Percentiles rank a stretch among this genome's conserved stretches.
Conservation (phyloP, 495 filamentous ascomycete species). For the Talaromyces wortmannii region DNA sequence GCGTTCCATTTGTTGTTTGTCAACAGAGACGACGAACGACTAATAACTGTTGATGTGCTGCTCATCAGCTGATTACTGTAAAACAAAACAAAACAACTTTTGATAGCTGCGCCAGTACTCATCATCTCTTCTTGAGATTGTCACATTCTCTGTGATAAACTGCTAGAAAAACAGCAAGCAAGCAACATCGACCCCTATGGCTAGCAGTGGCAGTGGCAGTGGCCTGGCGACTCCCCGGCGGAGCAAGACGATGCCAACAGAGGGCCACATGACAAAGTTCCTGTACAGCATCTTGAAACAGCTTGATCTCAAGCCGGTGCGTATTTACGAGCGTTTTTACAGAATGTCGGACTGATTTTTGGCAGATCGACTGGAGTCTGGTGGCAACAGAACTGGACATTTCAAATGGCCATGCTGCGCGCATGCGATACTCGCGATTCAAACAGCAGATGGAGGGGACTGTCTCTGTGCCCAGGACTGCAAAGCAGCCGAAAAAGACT, state of each 20-base stretch:
- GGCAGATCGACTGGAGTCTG: constrained; percentile 66
- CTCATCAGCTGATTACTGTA: no score
- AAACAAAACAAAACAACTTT: not conserved
- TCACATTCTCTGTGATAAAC: not conserved
- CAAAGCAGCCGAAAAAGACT: constrained; percentile 14
- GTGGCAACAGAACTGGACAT: constrained; percentile 58
- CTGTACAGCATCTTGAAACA: constrained; percentile 73
- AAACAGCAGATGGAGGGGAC: constrained; percentile 51
- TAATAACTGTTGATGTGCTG: no score
- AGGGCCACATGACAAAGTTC: constrained; percentile 47
- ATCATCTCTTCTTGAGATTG: not conserved
- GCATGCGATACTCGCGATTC: constrained; percentile 75
- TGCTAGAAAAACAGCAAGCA: not conserved
- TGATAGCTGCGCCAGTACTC: not conserved
- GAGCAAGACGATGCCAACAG: constrained; percentile 38
- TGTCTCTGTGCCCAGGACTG: constrained; percentile 11
- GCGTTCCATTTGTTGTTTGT: no score
- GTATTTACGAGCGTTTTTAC: constrained; percentile 12
- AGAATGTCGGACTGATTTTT: not conserved
- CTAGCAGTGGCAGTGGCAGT: not conserved
- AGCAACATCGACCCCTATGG: not conserved
- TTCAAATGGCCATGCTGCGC: constrained; percentile 73
- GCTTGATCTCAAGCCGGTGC: constrained; percentile 64
- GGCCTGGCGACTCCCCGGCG: constrained; percentile 15
- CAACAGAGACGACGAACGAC: no score